These are phyloP conservation scores for Cutaneotrichosporon sp. DNA, from an alignment of 1,284 basidiomycete genomes.

Conservation along the genomic window DNA sequence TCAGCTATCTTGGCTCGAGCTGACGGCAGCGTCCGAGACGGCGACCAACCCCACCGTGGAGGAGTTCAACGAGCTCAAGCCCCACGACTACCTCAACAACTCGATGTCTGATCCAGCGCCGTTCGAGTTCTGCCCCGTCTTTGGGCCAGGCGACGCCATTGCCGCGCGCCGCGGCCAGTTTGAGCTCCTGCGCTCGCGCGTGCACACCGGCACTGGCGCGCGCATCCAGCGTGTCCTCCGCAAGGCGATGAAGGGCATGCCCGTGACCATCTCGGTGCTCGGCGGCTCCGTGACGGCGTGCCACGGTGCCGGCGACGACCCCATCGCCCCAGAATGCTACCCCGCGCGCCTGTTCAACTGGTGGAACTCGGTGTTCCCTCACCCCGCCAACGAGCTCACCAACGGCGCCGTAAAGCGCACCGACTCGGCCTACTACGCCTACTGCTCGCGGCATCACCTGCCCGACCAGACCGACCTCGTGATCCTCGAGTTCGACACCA, in stretches of 20 bases:
- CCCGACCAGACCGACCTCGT: constrained; percentile 90
- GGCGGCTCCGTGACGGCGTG: constrained; percentile 94
- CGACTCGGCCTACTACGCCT: constrained; percentile 88
- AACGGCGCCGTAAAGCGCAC: constrained; percentile 89
- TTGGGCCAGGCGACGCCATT: constrained; percentile 76
- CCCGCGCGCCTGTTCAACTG: constrained; percentile 88
- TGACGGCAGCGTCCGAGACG: constrained; percentile 15
- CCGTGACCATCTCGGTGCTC: constrained; percentile 85
- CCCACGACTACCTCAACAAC: constrained; percentile 56
- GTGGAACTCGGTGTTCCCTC: constrained; percentile 93
- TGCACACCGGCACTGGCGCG: constrained; percentile 80
- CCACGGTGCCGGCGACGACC: constrained; percentile 90
- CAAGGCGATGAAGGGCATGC: constrained; percentile 78
- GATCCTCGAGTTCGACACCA: constrained; percentile 87
- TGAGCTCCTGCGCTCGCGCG: constrained; percentile 70
- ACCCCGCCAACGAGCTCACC: constrained; percentile 90
- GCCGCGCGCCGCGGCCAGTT: constrained; percentile 76
- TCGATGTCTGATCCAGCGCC: constrained; percentile 64
- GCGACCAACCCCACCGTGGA: constrained; percentile 8
- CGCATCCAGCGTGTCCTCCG: constrained; percentile 79
- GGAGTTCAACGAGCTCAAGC: constrained; percentile 35
- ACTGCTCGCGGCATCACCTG: constrained; percentile 85
- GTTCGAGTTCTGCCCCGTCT: constrained; percentile 86
- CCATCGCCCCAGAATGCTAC: constrained; percentile 80
- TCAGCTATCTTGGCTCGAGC: background rate